phyloP scores from a whole-genome alignment of 257 asterid species.

The Solanum chmielewskii region DNA sequence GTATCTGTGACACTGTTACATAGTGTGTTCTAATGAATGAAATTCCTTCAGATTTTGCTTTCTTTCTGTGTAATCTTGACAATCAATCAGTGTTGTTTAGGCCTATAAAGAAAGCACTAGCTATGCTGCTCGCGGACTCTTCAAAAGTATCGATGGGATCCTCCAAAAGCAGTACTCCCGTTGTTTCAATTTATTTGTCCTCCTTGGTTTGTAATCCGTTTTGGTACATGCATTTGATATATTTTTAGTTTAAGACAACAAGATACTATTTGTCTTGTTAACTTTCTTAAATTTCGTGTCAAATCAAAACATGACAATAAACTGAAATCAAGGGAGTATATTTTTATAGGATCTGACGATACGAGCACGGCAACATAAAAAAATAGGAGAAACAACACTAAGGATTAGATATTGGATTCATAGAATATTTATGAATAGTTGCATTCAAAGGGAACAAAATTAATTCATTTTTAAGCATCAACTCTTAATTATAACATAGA shows the following conservation, averaged over 20 bases:
- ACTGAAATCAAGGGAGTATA: background rate
- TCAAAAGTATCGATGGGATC: background rate
- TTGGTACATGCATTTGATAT: background rate
- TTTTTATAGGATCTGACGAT: background rate
- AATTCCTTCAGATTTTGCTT: background rate
- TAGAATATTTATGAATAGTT: conserved; percentile 8
- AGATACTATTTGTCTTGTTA: background rate
- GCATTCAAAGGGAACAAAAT: conserved; percentile 1
- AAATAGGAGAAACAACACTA: background rate
- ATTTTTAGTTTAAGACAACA: background rate
- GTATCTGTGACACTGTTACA: background rate
- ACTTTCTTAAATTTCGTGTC: background rate
- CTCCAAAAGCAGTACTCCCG: background rate
- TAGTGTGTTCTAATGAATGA: conserved; percentile 1
- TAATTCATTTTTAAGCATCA: conserved; percentile 17
- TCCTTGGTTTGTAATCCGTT: background rate
- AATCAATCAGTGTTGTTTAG: background rate
- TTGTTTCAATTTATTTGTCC: background rate
- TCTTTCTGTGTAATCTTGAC: background rate
- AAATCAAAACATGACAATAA: background rate
- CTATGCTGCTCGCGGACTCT: background rate
- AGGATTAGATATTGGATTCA: conserved; percentile 24
- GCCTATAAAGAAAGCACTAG: background rate
- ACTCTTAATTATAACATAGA: conserved; percentile 28
- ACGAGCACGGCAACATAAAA: rapidly evolving